A percentile compares a stretch with the other conserved stretches of the same genome.
These are phyloP conservation scores for Microcos paniculata DNA, from an alignment of 345 rosid species.

Conservation along the genomic window DNA sequence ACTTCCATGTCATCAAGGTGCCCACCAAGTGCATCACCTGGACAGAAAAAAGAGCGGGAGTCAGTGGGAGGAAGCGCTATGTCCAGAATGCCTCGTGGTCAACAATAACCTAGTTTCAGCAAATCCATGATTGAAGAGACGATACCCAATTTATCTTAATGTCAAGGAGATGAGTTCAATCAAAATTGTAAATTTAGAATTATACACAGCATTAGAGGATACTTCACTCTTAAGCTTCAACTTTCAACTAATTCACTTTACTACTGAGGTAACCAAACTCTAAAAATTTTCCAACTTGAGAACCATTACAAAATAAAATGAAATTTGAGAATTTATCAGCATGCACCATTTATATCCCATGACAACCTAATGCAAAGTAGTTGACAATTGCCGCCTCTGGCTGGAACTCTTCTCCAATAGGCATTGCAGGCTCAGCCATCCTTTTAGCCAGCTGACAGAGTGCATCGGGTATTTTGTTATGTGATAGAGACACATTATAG, in stretches of 20 bases:
- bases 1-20: conserved; percentile 98
- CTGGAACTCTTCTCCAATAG: conserved; percentile 65
- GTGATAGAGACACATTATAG: conserved; percentile 76
- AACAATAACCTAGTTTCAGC: background rate
- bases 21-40: conserved; percentile 95
- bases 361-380: conserved; percentile 74
- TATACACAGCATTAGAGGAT: background rate
- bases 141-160: background rate
- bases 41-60: background rate
- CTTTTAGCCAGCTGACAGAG: conserved; percentile 72
- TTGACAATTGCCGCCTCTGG: conserved; percentile 95
- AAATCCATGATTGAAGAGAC: background rate
- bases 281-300: background rate
- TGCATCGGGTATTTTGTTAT: conserved; percentile 75
- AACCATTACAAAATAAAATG: background rate
- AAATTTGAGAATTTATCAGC: background rate
- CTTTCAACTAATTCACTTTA: background rate
- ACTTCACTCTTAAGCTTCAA: background rate
- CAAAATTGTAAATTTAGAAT: background rate
- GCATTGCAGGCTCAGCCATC: conserved; percentile 79
- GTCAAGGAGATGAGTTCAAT: background rate
- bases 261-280: background rate
- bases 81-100: background rate
- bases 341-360: background rate
- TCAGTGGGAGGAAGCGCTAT: background rate